Conservation (phyloP, 2,329 filamentous ascomycete species). For the Hypoxylon sp. region DNA sequence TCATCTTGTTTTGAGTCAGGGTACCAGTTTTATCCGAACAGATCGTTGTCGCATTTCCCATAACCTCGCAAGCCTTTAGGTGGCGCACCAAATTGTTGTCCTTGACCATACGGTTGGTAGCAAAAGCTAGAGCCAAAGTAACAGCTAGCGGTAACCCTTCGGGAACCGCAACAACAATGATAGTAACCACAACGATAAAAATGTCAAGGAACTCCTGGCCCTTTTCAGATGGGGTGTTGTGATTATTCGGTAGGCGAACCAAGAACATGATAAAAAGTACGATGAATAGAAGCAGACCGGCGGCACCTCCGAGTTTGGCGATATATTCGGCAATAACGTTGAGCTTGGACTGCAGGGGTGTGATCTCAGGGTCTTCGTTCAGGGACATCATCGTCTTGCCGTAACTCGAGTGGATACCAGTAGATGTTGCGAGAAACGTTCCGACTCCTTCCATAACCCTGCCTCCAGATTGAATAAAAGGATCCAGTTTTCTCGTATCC, state of each 20-base stretch:
- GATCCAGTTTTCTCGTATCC: conserved; percentile 76
- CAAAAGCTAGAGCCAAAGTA: conserved; percentile 79
- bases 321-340: conserved; percentile 80
- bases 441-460: conserved; percentile 81
- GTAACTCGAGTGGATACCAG: conserved; percentile 77
- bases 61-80: conserved; percentile 80
- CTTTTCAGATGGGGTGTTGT: conserved; percentile 71
- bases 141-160: conserved; percentile 81
- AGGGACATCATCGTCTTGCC: conserved; percentile 79
- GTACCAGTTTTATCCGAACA: conserved; percentile 76
- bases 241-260: conserved; percentile 65
- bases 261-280: conserved; percentile 88
- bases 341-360: conserved; percentile 78
- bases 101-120: conserved; percentile 78
- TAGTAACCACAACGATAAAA: conserved; percentile 80
- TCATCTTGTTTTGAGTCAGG: conserved; percentile 74
- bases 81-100: conserved; percentile 82
- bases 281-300: conserved; percentile 81
- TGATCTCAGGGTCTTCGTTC: conserved; percentile 77
- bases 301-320: conserved; percentile 78
- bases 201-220: conserved; percentile 80
- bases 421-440: conserved; percentile 77
- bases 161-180: conserved; percentile 81
- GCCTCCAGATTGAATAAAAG: conserved; percentile 85
- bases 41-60: conserved; percentile 79